A percentile compares a stretch with the other conserved stretches of the same genome.
These are phyloP conservation scores for Penicillium sp. DNA, from an alignment of 2,329 filamentous ascomycete genomes.

Conservation along the genomic window DNA sequence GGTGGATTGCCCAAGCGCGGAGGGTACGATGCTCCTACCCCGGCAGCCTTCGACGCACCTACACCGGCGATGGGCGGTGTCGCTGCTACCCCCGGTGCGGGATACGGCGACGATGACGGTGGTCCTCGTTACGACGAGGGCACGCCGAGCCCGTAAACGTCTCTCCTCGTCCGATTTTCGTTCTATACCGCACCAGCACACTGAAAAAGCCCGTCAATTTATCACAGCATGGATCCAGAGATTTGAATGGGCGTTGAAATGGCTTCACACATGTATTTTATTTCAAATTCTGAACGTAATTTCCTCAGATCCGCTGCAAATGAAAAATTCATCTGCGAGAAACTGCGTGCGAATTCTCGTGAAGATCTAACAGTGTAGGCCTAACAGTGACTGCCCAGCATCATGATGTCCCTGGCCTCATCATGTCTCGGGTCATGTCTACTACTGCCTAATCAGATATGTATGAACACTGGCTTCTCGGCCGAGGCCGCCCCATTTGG, in stretches of 20 bases:
- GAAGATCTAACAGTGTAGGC: neutral
- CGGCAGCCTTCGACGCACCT: conserved; percentile 49
- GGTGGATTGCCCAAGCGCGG: conserved; percentile 37
- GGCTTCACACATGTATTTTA: conserved; percentile 31
- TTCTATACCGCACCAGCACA: conserved; percentile 18
- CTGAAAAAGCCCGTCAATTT: conserved; percentile 21
- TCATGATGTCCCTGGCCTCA: neutral
- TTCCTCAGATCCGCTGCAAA: conserved; percentile 21
- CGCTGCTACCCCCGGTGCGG: conserved; percentile 45
- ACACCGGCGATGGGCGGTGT: conserved; percentile 50
- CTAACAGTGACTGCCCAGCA: neutral
- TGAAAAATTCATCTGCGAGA: conserved; percentile 10
- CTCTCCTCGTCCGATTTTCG: conserved; percentile 5
- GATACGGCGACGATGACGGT: conserved; percentile 44
- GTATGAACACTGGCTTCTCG: neutral
- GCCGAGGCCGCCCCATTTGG: neutral
- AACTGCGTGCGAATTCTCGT: neutral
- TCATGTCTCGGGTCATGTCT: neutral
- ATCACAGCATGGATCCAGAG: conserved; percentile 19
- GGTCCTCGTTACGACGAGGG: conserved; percentile 51
- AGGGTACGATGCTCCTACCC: conserved; percentile 31
- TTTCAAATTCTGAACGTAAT: conserved; percentile 22
- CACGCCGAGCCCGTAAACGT: conserved; percentile 45
- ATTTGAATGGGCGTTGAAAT: conserved; percentile 18
- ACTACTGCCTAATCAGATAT: too few relatives aligned